Evolutionary conservation across 2,329 filamentous ascomycete species (phyloP), one percentile per base, ranked within the genome.

Genomic region (Xylariaceae sp.): DNA sequence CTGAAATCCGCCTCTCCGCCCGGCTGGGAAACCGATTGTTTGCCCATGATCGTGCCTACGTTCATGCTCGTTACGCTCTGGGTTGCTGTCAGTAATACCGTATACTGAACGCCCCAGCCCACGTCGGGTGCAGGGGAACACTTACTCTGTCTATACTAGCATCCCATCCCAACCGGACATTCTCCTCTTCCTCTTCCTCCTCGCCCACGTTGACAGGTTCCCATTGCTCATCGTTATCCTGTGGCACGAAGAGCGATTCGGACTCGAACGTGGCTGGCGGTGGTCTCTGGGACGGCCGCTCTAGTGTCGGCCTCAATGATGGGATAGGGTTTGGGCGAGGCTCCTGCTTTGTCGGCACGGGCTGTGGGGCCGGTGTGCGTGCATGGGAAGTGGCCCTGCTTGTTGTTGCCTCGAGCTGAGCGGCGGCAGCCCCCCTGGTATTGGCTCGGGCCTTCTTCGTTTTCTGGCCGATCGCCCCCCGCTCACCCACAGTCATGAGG

Each of bases 401-500:
- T 33, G 68, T 67, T 19, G 63, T 62, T 27, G 71, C 66, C 48
- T 75, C 72, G 21, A 76, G 61, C 31, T 64, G 66, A 11, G 68
- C 67, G 3, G 59, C 57, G 11, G 59, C 52, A 15, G 60, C 55
- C 19, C 60, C 58, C 48, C 69, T 74, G 31, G 62, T 59, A 44
- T 67, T 61, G 13, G 54, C 48, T 18, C 57, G 56, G 5, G 54
- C 36, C 44, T 58, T 74, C 47, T 68, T 74, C 31, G 65, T 66
- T 54, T 68, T 73, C 43, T 70, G 70, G 9, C 58, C 59, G 4
- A 67, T 60, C 31, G 69, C 71, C 18, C 63, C 68, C 41, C 71
- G 69, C 49, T 88, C 83, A 11, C 85, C 85, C 7, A 84, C 78
- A 1, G 85, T 90, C 84, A 88, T 89, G 44, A 90, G 72, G 30